Conservation (phyloP, 1,284 basidiomycete species). For the Cutaneotrichosporon arboriforme region DNA sequence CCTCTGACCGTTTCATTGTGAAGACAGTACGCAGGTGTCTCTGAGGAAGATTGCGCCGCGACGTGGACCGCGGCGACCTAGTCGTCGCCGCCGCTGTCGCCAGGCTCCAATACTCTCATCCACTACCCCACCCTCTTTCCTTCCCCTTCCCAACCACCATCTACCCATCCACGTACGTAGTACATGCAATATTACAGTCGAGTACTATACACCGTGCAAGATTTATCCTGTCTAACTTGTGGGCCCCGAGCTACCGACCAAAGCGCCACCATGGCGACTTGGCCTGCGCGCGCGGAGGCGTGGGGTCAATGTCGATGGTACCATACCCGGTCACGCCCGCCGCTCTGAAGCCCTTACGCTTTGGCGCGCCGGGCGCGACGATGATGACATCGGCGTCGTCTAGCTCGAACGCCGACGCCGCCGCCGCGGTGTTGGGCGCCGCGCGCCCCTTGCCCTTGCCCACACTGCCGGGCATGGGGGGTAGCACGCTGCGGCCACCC, state of each 20-base stretch:
- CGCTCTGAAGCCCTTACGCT: slow-evolving; percentile 6
- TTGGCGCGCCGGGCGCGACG: background rate
- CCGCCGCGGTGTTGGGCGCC: background rate
- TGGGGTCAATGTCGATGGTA: slow-evolving; percentile 6
- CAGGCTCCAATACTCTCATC: no score
- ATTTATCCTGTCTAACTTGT: background rate
- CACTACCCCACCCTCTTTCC: background rate
- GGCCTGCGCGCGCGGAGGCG: background rate
- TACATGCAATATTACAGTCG: slow-evolving; percentile 7
- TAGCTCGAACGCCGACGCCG: background rate
- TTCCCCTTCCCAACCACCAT: background rate
- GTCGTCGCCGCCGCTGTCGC: no score
- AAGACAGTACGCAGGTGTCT: background rate
- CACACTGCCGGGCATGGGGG: background rate
- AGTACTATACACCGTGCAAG: background rate
- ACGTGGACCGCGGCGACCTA: no score
- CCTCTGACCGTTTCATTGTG: background rate
- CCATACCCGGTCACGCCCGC: slow-evolving; percentile 4
- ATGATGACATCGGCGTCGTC: slow-evolving; percentile 4
- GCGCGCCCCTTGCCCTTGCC: slow-evolving; percentile 5
- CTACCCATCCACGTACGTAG: background rate
- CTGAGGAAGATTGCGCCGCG: slow-evolving; percentile 1
- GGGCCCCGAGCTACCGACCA: background rate
- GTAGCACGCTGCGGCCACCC: background rate
- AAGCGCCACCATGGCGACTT: slow-evolving; percentile 2